Conservation (phyloP, 139 green algal genomes). For the Chloropicon primus region DNA sequence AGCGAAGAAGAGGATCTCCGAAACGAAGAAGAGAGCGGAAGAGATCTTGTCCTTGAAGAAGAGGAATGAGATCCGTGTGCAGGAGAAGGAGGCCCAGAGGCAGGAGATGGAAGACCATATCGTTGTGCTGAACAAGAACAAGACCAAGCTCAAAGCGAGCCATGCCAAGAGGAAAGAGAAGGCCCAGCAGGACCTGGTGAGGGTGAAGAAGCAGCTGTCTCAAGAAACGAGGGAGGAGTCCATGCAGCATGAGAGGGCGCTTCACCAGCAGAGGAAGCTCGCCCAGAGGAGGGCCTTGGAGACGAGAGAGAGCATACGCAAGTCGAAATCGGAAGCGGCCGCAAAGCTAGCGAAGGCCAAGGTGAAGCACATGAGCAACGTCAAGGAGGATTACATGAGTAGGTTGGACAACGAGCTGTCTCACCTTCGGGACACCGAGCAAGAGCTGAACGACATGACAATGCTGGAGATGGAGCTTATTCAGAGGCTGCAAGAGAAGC, state of each 20-base stretch:
- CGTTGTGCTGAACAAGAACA: conserved; percentile 31
- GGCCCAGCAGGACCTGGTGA: conserved; percentile 13
- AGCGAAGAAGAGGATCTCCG: conserved; percentile 36
- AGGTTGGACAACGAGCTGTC: conserved; percentile 40
- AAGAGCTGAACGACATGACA: conserved; percentile 37
- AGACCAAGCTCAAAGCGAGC: conserved; percentile 30
- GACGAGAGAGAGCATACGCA: conserved; percentile 39
- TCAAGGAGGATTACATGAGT: conserved; percentile 49
- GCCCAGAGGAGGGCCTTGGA: conserved; percentile 41
- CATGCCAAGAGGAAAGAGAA: conserved; percentile 28
- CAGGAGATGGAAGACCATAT: conserved; percentile 27
- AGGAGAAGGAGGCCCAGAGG: conserved; percentile 34
- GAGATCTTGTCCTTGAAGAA: conserved; percentile 36
- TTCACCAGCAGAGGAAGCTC: conserved; percentile 33
- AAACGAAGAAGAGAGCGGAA: conserved; percentile 42
- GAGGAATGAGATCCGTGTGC: conserved; percentile 29
- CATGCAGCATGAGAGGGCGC: conserved; percentile 30
- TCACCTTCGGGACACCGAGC: conserved; percentile 26
- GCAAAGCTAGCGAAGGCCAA: neutral
- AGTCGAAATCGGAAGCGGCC: conserved; percentile 1
- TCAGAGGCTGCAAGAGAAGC: conserved; percentile 45
- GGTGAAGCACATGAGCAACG: conserved; percentile 22
- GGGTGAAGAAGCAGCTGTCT: neutral
- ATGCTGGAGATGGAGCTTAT: conserved; percentile 45
- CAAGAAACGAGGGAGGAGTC: conserved; percentile 38